Evolutionary conservation across 495 filamentous ascomycete genomes (phyloP), one percentile per base, ranked within the genome.

Genomic region (Penicillium pancosmium): DNA sequence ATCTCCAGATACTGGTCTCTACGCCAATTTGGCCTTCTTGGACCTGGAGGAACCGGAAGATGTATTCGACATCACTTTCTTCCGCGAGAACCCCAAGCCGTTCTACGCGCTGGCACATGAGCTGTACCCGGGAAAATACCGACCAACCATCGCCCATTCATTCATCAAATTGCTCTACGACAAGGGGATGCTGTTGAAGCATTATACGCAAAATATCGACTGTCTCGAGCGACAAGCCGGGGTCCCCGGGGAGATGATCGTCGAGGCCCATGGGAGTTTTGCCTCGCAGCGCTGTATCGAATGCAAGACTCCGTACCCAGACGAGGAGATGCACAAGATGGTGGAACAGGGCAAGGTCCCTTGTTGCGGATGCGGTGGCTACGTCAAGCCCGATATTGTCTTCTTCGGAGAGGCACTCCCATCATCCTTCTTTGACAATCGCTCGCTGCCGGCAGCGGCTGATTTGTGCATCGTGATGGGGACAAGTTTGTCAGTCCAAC

Each of bases 191-290:
- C 77, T 98, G 13, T 74, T 90, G 62, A 93, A 91, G 76, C 82
- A 92, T 41, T 98, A 97, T 75, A 96, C 95, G 5, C 94, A 98
- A 71, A 98, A 98, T 70, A 97, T 98, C 65, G 94, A 98, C 76
- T 92, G 90, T 65, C 82, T 98, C 21, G 94, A 98, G 73, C 86
- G 93, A 34, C 81, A 85, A 63, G 95, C 94, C 9, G 94, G 94
- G 44, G 83, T 98, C 15, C 90, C 92, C 0, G 79, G 77, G 0
- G 85, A 94, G 5, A 83, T 83, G 73, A 91, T 98, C 53, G 79
- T 98, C 21, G 93, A 98, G 74, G 94, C 95, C 10, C 94, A 98
- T 69, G 94, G 94, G 46, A 95, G 91, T 68, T 98, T 97, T 71
- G 93, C 93, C 10, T 80, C 80, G 7, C 92, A 96, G 71, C 82